Evolutionary conservation across 257 asterid genomes (phyloP), one percentile per base, ranked within the genome.

Genomic region (Misopates orontium): DNA sequence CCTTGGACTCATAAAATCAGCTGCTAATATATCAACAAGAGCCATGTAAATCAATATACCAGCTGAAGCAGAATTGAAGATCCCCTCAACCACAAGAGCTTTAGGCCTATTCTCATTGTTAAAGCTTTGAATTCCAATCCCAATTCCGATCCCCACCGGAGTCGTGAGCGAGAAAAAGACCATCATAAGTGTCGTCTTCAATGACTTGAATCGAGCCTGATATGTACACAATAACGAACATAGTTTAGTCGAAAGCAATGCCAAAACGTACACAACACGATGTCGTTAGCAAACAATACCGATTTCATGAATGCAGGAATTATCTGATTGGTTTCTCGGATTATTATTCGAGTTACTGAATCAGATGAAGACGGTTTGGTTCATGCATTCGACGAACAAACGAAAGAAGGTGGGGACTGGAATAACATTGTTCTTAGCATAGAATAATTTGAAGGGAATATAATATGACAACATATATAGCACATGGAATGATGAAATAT

Each of bases 21-120:
- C 82, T 13, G 85, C 90, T 13, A 84, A 62, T 40, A 84, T 32
- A 69, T 84, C 90, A 11, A 84, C 90, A 3, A 84, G 73, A 10
- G 90, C 83, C 87, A 84, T 82, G 76, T 84, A 84, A 19, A 84
- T 77, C 75, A 84, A 53, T 4, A 84, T 81, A 62, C 87, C 90
- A 0, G 85, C 76, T 5, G 90, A 79, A 0, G 84, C 83, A 4
- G 90, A 79, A 32, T 79, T 77, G 45, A 84, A 66, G 7, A 75
- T 65, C 17, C 90, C 87, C 40, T 79, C 82, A 0, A 77, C 73
- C 13, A 78, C 71, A 14, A 73, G 62, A 0, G 75, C 79, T 8
- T 18, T 72, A 0, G 74, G 3, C 54, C 78, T 76, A 8, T 67
- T 72, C 53, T 51, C 76, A 53, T 74, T 77, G 76, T 84, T 78